Percentiles rank a stretch among this genome's conserved stretches.
Conservation (phyloP, 257 asterid species). For the Cordia subcordata region DNA sequence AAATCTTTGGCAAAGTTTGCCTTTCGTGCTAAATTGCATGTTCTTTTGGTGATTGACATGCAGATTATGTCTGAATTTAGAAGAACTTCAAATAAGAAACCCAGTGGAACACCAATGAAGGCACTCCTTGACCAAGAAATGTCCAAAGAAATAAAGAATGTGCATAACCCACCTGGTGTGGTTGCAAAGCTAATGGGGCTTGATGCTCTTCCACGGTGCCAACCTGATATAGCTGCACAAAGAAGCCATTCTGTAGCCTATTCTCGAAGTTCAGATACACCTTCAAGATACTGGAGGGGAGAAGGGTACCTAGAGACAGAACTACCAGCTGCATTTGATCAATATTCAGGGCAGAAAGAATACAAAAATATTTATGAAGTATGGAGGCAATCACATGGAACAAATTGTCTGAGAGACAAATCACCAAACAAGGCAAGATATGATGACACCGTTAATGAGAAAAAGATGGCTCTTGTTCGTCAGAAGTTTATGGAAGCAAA, state of each 20-base stretch:
- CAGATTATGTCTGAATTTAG: slow-evolving; percentile 51
- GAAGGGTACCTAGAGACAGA: slow-evolving; percentile 38
- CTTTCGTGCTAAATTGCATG: slow-evolving; percentile 11
- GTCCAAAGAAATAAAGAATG: slow-evolving; percentile 67
- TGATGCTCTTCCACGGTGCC: slow-evolving; percentile 74
- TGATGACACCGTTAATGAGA: slow-evolving; percentile 37
- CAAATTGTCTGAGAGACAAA: slow-evolving; percentile 24
- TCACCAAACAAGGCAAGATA: slow-evolving; percentile 47
- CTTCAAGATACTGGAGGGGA: slow-evolving; percentile 59
- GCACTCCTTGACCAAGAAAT: slow-evolving; percentile 90
- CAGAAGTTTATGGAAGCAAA: slow-evolving; percentile 91
- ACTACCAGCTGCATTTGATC: slow-evolving; percentile 25
- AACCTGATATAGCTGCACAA: slow-evolving; percentile 41
- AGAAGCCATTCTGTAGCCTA: slow-evolving; percentile 39
- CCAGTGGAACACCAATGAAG: slow-evolving; percentile 76
- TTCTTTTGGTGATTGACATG: slow-evolving; percentile 26
- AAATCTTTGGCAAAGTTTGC: slow-evolving; percentile 13
- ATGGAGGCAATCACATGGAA: slow-evolving; percentile 49
- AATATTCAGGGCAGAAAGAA: slow-evolving; percentile 42
- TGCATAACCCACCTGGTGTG: slow-evolving; percentile 64
- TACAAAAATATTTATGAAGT: slow-evolving; percentile 65
- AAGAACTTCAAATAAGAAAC: slow-evolving; percentile 45
- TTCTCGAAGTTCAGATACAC: slow-evolving; percentile 62
- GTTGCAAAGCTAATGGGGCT: slow-evolving; percentile 99
- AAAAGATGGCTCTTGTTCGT: slow-evolving; percentile 77